Evolutionary conservation across 140 eudicot genomes (phyloP).

Genomic region (Ambrosia hybrid): DNA sequence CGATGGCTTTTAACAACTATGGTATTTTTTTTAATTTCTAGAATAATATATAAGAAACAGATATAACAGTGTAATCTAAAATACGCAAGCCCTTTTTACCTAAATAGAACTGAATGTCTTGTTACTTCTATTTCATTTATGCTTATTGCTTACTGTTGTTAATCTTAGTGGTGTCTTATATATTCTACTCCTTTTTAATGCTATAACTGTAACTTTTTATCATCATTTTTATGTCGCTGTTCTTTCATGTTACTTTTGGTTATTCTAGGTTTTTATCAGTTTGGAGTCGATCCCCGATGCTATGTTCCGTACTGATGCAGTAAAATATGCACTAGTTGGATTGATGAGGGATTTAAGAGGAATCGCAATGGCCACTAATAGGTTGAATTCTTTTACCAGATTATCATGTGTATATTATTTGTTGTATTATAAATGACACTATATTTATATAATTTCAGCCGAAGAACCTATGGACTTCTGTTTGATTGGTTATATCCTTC

Average conservation of each 20-base stretch:
- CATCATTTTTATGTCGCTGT: neutral
- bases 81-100: no score
- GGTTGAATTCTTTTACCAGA: conserved; percentile 43
- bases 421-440: conserved; percentile 7
- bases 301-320: conserved; percentile 75
- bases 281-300: conserved; percentile 76
- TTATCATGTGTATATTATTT: neutral
- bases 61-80: no score
- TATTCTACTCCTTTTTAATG: neutral
- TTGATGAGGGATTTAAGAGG: conserved; percentile 98
- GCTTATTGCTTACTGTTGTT: conserved; percentile 4
- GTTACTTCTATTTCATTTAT: neutral
- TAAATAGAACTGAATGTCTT: no score
- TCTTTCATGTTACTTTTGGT: conserved; percentile 15
- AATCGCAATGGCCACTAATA: conserved; percentile 90
- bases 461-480: conserved; percentile 81
- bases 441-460: conserved; percentile 51
- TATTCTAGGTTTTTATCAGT: conserved; percentile 65
- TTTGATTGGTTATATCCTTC: conserved; percentile 97
- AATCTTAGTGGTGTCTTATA: neutral
- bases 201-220: neutral
- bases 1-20: no score
- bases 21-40: no score
- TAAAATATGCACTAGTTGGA: conserved; percentile 81
- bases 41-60: no score